phyloP scores from a whole-genome alignment of 2,329 filamentous ascomycete genomes.

The Erysiphe neolycopersici region DNA sequence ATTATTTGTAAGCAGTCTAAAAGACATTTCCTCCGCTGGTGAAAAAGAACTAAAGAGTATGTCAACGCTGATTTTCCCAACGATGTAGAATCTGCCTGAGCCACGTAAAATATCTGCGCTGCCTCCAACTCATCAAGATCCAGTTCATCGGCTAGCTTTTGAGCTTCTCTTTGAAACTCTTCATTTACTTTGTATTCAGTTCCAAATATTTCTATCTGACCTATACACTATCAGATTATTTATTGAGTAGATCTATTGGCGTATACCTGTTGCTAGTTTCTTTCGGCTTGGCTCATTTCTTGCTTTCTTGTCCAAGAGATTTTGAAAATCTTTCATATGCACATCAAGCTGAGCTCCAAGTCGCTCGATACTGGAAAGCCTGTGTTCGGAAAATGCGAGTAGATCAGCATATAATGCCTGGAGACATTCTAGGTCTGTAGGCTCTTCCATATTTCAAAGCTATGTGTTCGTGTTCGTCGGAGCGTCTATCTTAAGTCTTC shows the following conservation, averaged over 20 bases:
- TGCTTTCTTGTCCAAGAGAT: constrained; percentile 45
- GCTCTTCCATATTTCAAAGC: constrained; percentile 34
- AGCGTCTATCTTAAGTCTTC: not conserved
- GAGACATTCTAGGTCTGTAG: constrained; percentile 47
- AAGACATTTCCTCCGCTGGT: constrained; percentile 58
- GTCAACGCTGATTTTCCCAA: constrained; percentile 50
- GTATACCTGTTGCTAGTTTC: constrained; percentile 38
- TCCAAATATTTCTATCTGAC: constrained; percentile 46
- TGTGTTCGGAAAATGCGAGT: constrained; percentile 43
- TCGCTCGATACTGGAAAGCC: constrained; percentile 42
- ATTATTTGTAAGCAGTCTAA: constrained; percentile 65
- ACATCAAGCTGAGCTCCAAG: constrained; percentile 36
- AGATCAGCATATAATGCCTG: constrained; percentile 72
- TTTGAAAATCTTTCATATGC: constrained; percentile 38
- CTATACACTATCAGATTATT: constrained; percentile 19
- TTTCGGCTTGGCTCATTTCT: constrained; percentile 54
- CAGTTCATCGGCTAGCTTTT: constrained; percentile 65
- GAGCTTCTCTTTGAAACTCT: constrained; percentile 58
- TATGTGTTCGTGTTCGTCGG: constrained; percentile 5
- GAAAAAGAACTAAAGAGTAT: constrained; percentile 64
- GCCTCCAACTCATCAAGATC: constrained; percentile 77
- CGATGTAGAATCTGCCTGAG: constrained; percentile 38
- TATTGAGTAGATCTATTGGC: not conserved
- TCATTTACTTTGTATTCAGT: constrained; percentile 60
- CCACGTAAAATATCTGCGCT: constrained; percentile 47